These are phyloP conservation scores for Botrytis pseudocinerea DNA, from an alignment of 2,329 filamentous ascomycete genomes.

Conservation along the genomic window DNA sequence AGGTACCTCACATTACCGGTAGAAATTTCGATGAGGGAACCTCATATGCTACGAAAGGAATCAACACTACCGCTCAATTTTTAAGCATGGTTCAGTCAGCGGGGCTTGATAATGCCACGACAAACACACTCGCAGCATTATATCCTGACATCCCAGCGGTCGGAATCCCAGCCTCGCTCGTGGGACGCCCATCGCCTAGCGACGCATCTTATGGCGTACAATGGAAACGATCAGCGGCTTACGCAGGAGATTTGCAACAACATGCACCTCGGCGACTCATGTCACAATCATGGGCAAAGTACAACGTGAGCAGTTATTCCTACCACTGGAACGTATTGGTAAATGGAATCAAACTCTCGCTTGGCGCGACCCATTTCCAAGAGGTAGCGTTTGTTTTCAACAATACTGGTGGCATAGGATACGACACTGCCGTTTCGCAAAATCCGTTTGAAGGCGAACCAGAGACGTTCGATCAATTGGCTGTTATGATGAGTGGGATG, in stretches of 20 bases:
- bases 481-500: conserved; percentile 33
- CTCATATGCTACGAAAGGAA: conserved; percentile 52
- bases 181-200: conserved; percentile 24
- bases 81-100: neutral
- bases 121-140: conserved; percentile 8
- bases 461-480: conserved; percentile 26
- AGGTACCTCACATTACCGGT: conserved; percentile 63
- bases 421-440: conserved; percentile 26
- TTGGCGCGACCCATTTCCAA: conserved; percentile 55
- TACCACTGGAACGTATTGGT: conserved; percentile 62
- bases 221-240: conserved; percentile 45
- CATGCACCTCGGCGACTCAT: conserved; percentile 56
- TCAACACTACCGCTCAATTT: conserved; percentile 57
- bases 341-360: conserved; percentile 45
- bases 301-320: conserved; percentile 53
- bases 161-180: conserved; percentile 47
- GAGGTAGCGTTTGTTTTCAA: conserved; percentile 44
- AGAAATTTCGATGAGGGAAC: conserved; percentile 67
- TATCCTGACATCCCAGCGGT: conserved; percentile 54
- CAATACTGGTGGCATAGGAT: conserved; percentile 37
- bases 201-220: conserved; percentile 13
- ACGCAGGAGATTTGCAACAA: conserved; percentile 55
- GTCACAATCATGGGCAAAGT: conserved; percentile 52
- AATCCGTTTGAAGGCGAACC: conserved; percentile 30
- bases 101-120: conserved; percentile 10